These are phyloP conservation scores for Tricholoma furcatifolium DNA, from an alignment of 768 basidiomycete species.

Conservation along the genomic window DNA sequence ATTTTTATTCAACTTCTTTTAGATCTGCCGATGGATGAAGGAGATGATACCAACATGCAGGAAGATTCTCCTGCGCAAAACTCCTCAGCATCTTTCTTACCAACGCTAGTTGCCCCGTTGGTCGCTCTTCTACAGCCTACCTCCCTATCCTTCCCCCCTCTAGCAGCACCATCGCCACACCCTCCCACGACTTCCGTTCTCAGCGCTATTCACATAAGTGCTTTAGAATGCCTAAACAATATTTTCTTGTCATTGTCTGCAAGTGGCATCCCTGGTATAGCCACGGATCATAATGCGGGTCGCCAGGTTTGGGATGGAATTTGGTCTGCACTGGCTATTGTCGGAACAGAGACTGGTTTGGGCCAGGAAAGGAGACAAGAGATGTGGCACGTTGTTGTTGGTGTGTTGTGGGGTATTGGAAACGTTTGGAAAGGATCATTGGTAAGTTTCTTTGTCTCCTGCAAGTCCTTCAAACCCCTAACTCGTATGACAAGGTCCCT, in stretches of 20 bases:
- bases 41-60: slow-evolving; percentile 37
- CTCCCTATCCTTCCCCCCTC: slow-evolving; percentile 77
- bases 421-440: slow-evolving; percentile 69
- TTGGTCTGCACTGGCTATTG: slow-evolving; percentile 59
- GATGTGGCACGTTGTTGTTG: slow-evolving; percentile 77
- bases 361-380: slow-evolving; percentile 72
- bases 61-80: slow-evolving; percentile 38
- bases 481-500: slow-evolving; percentile 40
- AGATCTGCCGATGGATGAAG: slow-evolving; percentile 20
- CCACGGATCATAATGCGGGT: slow-evolving; percentile 49
- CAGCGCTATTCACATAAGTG: slow-evolving; percentile 78
- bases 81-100: slow-evolving; percentile 45
- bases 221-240: slow-evolving; percentile 90
- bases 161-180: slow-evolving; percentile 66
- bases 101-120: slow-evolving; percentile 65
- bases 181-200: slow-evolving; percentile 89
- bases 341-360: slow-evolving; percentile 57
- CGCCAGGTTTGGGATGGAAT: slow-evolving; percentile 59
- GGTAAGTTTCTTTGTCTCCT: slow-evolving; percentile 36
- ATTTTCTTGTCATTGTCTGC: slow-evolving; percentile 74
- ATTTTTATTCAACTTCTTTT: neutral
- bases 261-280: slow-evolving; percentile 37
- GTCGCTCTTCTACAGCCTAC: slow-evolving; percentile 74
- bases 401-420: slow-evolving; percentile 88
- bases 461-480: neutral